Evolutionary conservation across 1,284 basidiomycete species (phyloP).

Genomic region (Melanopsichium pennsylvanicum): DNA sequence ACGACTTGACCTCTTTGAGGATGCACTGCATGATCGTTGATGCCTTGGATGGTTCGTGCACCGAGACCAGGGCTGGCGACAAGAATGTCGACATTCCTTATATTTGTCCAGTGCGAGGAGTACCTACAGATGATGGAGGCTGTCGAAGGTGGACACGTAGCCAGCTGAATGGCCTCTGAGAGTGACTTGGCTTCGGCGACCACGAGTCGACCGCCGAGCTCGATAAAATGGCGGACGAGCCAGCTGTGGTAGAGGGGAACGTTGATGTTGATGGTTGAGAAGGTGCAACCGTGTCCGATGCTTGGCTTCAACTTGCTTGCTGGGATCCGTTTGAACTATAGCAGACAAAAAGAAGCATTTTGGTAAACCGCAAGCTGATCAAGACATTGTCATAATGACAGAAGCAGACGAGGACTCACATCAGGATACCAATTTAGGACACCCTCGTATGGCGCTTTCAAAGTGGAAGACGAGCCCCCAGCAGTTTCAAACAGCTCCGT

Average conservation of each 20-base stretch:
- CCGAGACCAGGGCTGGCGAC: slow-evolving; percentile 51
- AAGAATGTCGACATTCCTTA: slow-evolving; percentile 11
- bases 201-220: slow-evolving; percentile 44
- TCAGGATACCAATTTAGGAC: slow-evolving; percentile 56
- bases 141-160: not conserved
- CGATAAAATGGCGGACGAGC: slow-evolving; percentile 37
- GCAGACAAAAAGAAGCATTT: too few relatives aligned
- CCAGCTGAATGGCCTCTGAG: slow-evolving; percentile 7
- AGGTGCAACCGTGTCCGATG: slow-evolving; percentile 35
- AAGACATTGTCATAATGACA: too few relatives aligned
- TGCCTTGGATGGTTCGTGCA: slow-evolving; percentile 30
- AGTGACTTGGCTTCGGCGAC: slow-evolving; percentile 13
- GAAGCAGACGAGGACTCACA: slow-evolving; percentile 15
- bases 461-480: not conserved
- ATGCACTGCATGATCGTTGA: slow-evolving; percentile 33
- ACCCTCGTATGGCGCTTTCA: slow-evolving; percentile 16
- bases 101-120: not conserved
- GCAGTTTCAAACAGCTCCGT: slow-evolving; percentile 39
- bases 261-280: slow-evolving; percentile 53
- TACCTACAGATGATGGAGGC: not conserved
- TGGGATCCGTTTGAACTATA: slow-evolving; percentile 29
- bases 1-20: slow-evolving; percentile 57
- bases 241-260: slow-evolving; percentile 52
- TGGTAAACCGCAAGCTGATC: not conserved
- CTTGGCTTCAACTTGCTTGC: slow-evolving; percentile 7